Conservation (phyloP, 2,329 filamentous ascomycete species). For the Waltergamsia citrina region DNA sequence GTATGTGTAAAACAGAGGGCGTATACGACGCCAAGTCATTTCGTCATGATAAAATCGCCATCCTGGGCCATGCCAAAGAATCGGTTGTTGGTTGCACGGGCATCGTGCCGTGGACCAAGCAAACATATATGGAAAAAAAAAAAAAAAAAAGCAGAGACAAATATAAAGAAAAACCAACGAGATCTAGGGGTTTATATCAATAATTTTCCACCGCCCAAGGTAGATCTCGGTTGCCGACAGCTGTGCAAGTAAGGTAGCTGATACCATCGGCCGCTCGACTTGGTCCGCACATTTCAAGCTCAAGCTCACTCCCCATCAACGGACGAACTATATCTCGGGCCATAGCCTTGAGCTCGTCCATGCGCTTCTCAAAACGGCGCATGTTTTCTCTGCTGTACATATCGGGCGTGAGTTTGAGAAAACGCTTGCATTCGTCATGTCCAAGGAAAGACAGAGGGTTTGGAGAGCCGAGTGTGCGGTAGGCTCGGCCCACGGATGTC, state of each 20-base stretch:
- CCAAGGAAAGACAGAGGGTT: conserved; percentile 54
- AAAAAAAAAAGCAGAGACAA: background rate
- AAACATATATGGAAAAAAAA: conserved; percentile 6
- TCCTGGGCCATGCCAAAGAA: no score
- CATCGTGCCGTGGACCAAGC: no score
- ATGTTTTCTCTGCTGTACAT: conserved; percentile 82
- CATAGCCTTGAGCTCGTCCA: conserved; percentile 81
- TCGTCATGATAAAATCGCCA: conserved; percentile 1
- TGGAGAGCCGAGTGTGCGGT: conserved; percentile 63
- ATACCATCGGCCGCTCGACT: conserved; percentile 30
- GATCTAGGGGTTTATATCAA: conserved; percentile 6
- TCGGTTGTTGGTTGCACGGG: no score
- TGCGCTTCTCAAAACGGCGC: conserved; percentile 71
- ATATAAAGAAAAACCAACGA: conserved; percentile 1
- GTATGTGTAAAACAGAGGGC: background rate
- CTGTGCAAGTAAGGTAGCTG: conserved; percentile 41
- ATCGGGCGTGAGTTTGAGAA: conserved; percentile 74
- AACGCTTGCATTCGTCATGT: conserved; percentile 85
- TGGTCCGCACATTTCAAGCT: conserved; percentile 56
- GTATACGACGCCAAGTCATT: background rate
- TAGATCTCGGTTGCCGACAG: conserved; percentile 36
- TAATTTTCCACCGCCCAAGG: conserved; percentile 35
- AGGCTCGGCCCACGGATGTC: conserved; percentile 60
- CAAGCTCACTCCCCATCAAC: conserved; percentile 75
- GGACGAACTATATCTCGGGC: conserved; percentile 77